A percentile compares a stretch with the other conserved stretches of the same genome.
phyloP scores from a whole-genome alignment of 345 rosid species.

The Populus tremula region DNA sequence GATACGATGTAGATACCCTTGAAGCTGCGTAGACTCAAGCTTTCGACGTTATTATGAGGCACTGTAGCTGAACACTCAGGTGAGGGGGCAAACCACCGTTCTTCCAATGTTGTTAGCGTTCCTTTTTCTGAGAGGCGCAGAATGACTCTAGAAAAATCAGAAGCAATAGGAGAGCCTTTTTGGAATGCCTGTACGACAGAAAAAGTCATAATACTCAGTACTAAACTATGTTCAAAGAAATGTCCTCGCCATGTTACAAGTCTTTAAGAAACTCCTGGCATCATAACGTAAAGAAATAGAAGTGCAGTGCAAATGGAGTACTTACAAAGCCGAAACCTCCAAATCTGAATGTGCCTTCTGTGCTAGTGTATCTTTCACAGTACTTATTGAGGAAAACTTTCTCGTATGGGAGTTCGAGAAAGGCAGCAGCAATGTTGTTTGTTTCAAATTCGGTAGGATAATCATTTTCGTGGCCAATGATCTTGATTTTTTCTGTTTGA shows the following conservation, averaged over 20 bases:
- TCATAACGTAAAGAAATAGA: not conserved
- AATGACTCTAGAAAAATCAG: constrained; percentile 47
- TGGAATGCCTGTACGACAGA: constrained; percentile 40
- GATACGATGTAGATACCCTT: constrained; percentile 42
- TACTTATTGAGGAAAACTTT: constrained; percentile 36
- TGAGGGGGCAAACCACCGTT: constrained; percentile 31
- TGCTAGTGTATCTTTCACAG: constrained; percentile 38
- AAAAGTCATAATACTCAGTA: not conserved
- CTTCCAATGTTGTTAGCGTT: constrained; percentile 19
- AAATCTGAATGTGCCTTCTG: constrained; percentile 30
- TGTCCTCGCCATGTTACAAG: not conserved
- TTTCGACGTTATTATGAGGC: constrained; percentile 13
- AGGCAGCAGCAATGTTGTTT: constrained; percentile 38
- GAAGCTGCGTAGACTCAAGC: constrained; percentile 40
- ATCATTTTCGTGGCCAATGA: constrained; percentile 17
- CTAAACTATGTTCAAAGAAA: not conserved
- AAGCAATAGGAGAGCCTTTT: constrained; percentile 43
- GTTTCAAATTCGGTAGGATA: constrained; percentile 28
- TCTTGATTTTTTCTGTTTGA: constrained; percentile 16
- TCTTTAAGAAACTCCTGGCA: not conserved
- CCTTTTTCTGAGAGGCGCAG: constrained; percentile 42
- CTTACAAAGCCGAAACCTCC: constrained; percentile 66
- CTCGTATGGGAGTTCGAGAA: constrained; percentile 53
- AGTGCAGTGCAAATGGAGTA: not conserved
- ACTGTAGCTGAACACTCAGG: constrained; percentile 17